phyloP scores from a whole-genome alignment of 108 stramenopile species.

The Nitzschia sp. region DNA sequence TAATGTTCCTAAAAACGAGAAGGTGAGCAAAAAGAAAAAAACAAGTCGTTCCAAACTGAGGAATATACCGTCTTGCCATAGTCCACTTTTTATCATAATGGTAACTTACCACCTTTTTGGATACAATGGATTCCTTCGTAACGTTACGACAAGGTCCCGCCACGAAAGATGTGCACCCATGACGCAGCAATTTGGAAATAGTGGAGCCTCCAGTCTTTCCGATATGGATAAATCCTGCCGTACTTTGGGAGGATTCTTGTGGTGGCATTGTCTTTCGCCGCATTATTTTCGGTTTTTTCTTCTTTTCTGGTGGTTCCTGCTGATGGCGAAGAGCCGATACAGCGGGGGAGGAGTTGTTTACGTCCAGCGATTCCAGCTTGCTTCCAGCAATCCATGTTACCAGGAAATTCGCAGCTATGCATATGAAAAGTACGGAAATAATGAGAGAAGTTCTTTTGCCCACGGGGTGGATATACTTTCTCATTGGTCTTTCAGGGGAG shows the following conservation, averaged over 20 bases:
- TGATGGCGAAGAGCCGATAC: no score
- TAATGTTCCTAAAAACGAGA: constrained; percentile 26
- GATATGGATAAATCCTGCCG: constrained; percentile 52
- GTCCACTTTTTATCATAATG: neutral
- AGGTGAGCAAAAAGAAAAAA: constrained; percentile 2
- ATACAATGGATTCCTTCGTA: constrained; percentile 17
- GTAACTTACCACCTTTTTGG: constrained; percentile 25
- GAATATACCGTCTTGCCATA: neutral
- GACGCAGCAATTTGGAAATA: constrained; percentile 47
- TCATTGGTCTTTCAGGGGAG: no score
- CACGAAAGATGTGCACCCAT: constrained; percentile 52
- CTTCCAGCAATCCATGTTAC: neutral
- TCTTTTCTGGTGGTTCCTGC: no score
- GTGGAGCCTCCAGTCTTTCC: constrained; percentile 72
- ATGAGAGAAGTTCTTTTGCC: neutral
- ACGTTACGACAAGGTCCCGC: constrained; percentile 17
- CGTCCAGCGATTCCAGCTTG: neutral
- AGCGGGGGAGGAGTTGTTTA: neutral
- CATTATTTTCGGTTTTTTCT: neutral
- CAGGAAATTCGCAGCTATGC: neutral
- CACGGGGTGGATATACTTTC: neutral
- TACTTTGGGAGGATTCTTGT: constrained; percentile 9
- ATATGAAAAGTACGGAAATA: neutral
- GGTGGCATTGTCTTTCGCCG: constrained; percentile 17
- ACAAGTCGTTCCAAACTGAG: no score